Evolutionary conservation across 1,284 basidiomycete genomes (phyloP), one percentile per base, ranked within the genome.

Genomic region (Xerocomus amazonicus): DNA sequence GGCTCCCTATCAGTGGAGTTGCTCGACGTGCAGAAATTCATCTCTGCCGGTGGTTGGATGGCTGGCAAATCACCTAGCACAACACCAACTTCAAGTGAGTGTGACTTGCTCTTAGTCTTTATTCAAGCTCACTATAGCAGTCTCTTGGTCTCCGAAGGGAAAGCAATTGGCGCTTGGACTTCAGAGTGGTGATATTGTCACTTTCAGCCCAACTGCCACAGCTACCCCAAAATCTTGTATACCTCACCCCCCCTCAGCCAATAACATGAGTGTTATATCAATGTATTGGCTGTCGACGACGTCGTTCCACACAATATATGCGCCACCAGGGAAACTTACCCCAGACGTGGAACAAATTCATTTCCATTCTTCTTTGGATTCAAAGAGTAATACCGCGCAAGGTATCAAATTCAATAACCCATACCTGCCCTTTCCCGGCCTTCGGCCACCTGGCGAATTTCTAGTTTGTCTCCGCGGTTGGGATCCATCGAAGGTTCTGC

Each of bases 121-220:
- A 28, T 29, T 37, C 45, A n/a, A 31, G 51, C 52, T 59, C 16
- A 63, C 33, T n/a, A 0, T 39, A 40, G 16, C 55, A 86, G 85
- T 85, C 6, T 80, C 83, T 17, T 93, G 91, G 90, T 92, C 91
- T 3, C 84, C 89, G 2, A 91, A 90, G 63, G 91, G 90, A 40
- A 93, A 92, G 64, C 90, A 92, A 55, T 69, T 93, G 31, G 90
- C 87, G 0, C 77, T 92, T 36, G 91, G 87, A 28, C 69, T 90
- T 13, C 77, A 77, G 51, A 77, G 74, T 16, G 90, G 91, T 4
- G 81, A 87, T 50, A 81, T 93, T 29, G 64, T 86, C 36, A 84
- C 89, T 3, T 88, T 83, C 62, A 76, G 77, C 34, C 78, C 85
- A 16, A 73, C 75, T 6, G 81, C 83, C 50, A 78, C 78, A 12